Evolutionary conservation across 2,329 filamentous ascomycete genomes (phyloP).

Genomic region (Apiospora koreana): DNA sequence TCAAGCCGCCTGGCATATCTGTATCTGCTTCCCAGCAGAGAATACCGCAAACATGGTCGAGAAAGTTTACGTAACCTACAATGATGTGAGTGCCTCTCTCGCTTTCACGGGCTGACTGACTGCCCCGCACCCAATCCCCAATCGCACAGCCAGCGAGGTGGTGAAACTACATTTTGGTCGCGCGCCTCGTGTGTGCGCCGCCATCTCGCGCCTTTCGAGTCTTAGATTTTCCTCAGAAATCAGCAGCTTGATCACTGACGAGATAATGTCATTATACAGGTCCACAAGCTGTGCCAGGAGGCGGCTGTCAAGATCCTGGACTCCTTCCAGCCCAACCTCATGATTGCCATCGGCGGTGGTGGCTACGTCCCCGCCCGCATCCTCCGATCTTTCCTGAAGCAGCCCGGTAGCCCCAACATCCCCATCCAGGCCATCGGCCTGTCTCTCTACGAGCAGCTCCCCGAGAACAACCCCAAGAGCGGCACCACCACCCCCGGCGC

Average conservation of each 20-base stretch:
- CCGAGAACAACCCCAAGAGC: slow-evolving; percentile 52
- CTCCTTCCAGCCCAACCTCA: slow-evolving; percentile 88
- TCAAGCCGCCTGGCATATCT: neutral
- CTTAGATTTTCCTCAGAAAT: neutral
- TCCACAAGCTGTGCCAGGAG: slow-evolving; percentile 95
- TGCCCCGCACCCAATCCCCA: slow-evolving; percentile 11
- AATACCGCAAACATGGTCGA: slow-evolving; percentile 65
- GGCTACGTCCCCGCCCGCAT: slow-evolving; percentile 97
- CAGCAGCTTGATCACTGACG: neutral
- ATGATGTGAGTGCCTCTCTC: slow-evolving; percentile 64
- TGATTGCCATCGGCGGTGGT: slow-evolving; percentile 97
- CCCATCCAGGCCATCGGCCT: slow-evolving; percentile 99
- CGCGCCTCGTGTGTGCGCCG: neutral
- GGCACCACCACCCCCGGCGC: slow-evolving; percentile 40
- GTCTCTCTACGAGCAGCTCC: slow-evolving; percentile 89
- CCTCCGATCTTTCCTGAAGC: slow-evolving; percentile 95
- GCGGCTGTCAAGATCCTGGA: slow-evolving; percentile 79
- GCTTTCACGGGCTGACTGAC: slow-evolving; percentile 15
- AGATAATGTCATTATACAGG: slow-evolving; percentile 50
- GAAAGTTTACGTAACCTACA: slow-evolving; percentile 90
- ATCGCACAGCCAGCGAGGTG: neutral
- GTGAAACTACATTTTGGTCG: slow-evolving; percentile 3
- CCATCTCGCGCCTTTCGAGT: neutral
- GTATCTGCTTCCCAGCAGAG: neutral
- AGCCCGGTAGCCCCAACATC: slow-evolving; percentile 84